phyloP scores from a whole-genome alignment of 2,329 filamentous ascomycete species.

The Daldinia sp. region DNA sequence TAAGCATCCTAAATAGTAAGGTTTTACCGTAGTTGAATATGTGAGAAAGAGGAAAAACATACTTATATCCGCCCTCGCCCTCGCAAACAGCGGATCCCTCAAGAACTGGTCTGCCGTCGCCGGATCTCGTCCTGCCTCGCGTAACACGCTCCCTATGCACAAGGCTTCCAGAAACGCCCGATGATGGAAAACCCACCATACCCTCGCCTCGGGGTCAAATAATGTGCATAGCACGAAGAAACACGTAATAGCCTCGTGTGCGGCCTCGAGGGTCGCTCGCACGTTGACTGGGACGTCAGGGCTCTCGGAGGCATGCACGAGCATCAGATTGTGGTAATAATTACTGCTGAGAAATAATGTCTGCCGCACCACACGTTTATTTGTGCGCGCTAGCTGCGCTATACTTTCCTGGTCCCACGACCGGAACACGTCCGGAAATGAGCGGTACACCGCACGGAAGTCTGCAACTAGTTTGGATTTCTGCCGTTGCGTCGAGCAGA shows the following conservation, averaged over 20 bases:
- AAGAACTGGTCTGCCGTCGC: conserved; percentile 55
- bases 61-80: conserved; percentile 69
- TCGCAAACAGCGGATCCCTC: conserved; percentile 66
- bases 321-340: conserved; percentile 84
- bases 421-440: conserved; percentile 75
- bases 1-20: too few relatives aligned
- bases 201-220: conserved; percentile 74
- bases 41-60: conserved; percentile 48
- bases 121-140: conserved; percentile 58
- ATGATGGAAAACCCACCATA: conserved; percentile 89
- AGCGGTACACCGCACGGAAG: conserved; percentile 76
- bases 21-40: too few relatives aligned
- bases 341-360: conserved; percentile 83
- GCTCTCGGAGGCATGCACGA: conserved; percentile 77
- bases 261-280: conserved; percentile 75
- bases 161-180: conserved; percentile 79
- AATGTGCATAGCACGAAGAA: conserved; percentile 78
- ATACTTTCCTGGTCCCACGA: conserved; percentile 71
- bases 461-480: conserved; percentile 74
- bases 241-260: conserved; percentile 75
- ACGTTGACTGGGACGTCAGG: conserved; percentile 70
- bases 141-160: conserved; percentile 70
- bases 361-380: conserved; percentile 74
- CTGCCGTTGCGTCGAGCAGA: conserved; percentile 72
- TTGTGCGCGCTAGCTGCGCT: conserved; percentile 61